Base-by-base conservation (phyloP, 345 rosid genomes). In the Gossypioides kirkii region DNA sequence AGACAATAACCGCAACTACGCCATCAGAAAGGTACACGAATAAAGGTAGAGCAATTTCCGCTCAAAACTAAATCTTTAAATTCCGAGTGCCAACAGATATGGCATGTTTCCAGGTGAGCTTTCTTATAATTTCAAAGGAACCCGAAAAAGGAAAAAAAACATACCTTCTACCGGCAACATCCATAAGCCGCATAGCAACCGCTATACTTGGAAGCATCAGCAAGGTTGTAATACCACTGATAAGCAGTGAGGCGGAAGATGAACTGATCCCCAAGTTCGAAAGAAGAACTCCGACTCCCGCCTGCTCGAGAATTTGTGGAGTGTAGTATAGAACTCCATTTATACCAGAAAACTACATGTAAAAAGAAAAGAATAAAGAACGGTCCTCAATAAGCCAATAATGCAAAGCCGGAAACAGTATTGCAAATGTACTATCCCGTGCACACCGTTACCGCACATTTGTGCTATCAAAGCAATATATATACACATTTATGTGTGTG, bases 181-280 rank as follows among this genome's bases (percentile, higher is more conserved):
- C 99, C 96, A 89, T 87, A 74, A 95, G 91, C 84, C 96, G 90
- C 99, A 93, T 91, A 45, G 99, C 99, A 80, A 95, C 87, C 20
- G 98, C 98, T 70, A 93, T 95, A 61, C 89, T 82, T 3, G 98
- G 99, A 72, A 93, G 94, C 99, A 95, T 93, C 84, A 95, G 78
- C 80, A 95, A 86, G 50, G 99, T 89, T 50, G 94, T 91, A 49
- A 95, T 41, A 66, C 86, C 97, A 77, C 98, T 95, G 36, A 89
- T 85, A 22, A 95, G 91, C 74, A 95, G 83, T 26, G 96, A 90
- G 59, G 96, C 77, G 38, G 99, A 95, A 61, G 91, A 74, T 58
- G 93, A 79, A 76, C 90, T 84, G 58, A 95, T 77, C 73, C 90
- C 96, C 84, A 95, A 6, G 86, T 88, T 85, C 23, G 93, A 87